Conservation (phyloP, 2,329 filamentous ascomycete species). For the Hypoxylon sp. region DNA sequence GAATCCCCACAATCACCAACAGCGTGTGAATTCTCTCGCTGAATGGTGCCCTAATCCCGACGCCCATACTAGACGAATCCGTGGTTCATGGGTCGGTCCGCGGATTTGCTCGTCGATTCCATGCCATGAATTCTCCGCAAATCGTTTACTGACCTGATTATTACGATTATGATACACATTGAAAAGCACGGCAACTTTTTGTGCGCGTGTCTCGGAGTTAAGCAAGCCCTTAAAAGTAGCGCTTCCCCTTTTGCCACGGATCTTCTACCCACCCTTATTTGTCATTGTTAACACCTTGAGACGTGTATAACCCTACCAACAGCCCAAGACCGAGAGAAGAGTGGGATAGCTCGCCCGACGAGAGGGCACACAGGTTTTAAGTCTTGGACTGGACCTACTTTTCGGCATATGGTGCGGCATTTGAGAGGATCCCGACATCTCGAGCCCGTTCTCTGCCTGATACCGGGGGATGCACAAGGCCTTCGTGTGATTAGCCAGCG, state of each 20-base stretch:
- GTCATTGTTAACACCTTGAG: constrained; percentile 14
- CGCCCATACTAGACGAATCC: constrained; percentile 14
- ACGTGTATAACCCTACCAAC: constrained; percentile 13
- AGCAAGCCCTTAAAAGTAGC: constrained; percentile 11
- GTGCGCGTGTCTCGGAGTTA: constrained; percentile 12
- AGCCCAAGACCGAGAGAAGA: constrained; percentile 4
- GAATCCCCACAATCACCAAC: constrained; percentile 29
- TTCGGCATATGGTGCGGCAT: constrained; percentile 35
- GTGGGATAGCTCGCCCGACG: constrained; percentile 6
- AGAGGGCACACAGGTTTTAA: constrained; percentile 14
- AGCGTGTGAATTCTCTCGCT: constrained; percentile 23
- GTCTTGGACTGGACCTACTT: background rate
- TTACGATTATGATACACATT: constrained; percentile 7
- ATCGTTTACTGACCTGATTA: constrained; percentile 3
- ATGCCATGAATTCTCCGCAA: constrained; percentile 21
- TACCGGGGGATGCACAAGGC: constrained; percentile 19
- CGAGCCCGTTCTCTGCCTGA: constrained; percentile 14
- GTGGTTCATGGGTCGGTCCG: constrained; percentile 18
- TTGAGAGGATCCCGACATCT: constrained; percentile 11
- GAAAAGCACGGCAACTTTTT: background rate
- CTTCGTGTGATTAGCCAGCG: constrained; percentile 10
- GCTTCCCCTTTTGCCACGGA: constrained; percentile 10
- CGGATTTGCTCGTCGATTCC: constrained; percentile 21
- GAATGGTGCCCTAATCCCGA: constrained; percentile 19
- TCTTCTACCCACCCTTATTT: constrained; percentile 11